Conservation (phyloP, 495 filamentous ascomycete species). For the Aspergillus sparsus region DNA sequence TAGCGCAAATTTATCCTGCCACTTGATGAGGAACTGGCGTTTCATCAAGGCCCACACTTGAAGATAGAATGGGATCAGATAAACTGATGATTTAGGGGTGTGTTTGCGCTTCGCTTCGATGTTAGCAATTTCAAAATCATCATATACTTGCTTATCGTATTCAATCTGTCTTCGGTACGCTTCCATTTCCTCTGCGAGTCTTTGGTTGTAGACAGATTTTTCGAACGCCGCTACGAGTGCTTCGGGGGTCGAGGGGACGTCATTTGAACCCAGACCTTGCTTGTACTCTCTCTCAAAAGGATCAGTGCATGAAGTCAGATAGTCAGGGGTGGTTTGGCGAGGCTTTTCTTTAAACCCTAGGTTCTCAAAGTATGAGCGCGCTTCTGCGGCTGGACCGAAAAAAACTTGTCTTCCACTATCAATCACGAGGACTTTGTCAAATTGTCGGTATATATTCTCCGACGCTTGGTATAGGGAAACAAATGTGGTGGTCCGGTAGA, state of each 20-base stretch:
- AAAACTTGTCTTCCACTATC: constrained; percentile 78
- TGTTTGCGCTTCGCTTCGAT: constrained; percentile 73
- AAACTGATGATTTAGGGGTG: constrained; percentile 67
- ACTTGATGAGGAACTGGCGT: constrained; percentile 79
- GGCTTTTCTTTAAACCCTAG: constrained; percentile 78
- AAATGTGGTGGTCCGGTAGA: constrained; percentile 77
- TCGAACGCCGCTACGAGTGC: constrained; percentile 68
- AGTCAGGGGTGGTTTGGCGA: constrained; percentile 85
- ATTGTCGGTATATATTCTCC: constrained; percentile 80
- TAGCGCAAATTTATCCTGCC: constrained; percentile 79
- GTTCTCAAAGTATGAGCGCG: constrained; percentile 74
- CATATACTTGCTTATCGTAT: constrained; percentile 62
- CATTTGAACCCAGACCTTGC: constrained; percentile 55
- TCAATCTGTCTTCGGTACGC: constrained; percentile 61
- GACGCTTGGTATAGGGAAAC: constrained; percentile 82
- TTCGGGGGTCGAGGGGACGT: constrained; percentile 67
- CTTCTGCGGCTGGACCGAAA: constrained; percentile 71
- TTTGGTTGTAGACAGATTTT: constrained; percentile 56
- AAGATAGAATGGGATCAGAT: constrained; percentile 74
- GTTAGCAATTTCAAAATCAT: constrained; percentile 78
- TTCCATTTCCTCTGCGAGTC: constrained; percentile 65
- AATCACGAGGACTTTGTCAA: constrained; percentile 86
- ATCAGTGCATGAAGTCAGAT: constrained; percentile 81
- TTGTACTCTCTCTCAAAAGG: constrained; percentile 79
- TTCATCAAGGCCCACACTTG: constrained; percentile 84